Percentiles rank a stretch among this genome's conserved stretches.
These are phyloP conservation scores for Clarireedia hainanense DNA, from an alignment of 2,329 filamentous ascomycete species.

Conservation along the genomic window DNA sequence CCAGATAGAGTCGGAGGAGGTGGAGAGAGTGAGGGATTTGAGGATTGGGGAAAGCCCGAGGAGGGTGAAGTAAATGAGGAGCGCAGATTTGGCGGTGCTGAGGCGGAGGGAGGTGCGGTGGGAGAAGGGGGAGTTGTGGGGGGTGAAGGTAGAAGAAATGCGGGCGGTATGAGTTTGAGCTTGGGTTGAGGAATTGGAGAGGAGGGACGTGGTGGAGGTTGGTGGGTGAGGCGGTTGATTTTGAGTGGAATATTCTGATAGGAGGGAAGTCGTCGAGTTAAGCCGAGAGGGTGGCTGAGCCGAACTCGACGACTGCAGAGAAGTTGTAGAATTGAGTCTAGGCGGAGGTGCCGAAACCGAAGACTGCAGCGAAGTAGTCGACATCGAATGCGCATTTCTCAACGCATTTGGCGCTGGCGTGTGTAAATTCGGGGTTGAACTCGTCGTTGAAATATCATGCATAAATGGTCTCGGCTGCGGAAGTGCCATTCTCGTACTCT, in stretches of 20 bases:
- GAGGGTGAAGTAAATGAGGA: slow-evolving; percentile 87
- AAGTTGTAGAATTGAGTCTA: no score
- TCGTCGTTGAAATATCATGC: slow-evolving; percentile 21
- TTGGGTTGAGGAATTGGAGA: slow-evolving; percentile 31
- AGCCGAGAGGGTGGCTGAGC: no score
- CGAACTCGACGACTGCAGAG: no score
- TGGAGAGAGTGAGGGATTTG: slow-evolving; percentile 90
- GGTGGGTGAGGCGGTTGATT: no score
- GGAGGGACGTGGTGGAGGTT: no score
- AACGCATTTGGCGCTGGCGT: slow-evolving; percentile 1
- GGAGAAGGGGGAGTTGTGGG: slow-evolving; percentile 18
- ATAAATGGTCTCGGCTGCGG: slow-evolving; percentile 4
- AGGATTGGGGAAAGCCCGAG: slow-evolving; percentile 90
- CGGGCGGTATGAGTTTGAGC: slow-evolving; percentile 49
- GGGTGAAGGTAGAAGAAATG: neutral
- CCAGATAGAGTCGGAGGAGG: slow-evolving; percentile 93
- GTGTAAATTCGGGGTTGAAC: slow-evolving; percentile 22
- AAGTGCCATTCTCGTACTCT: slow-evolving; percentile 30
- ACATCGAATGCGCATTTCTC: neutral
- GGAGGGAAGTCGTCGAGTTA: no score
- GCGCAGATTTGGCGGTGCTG: slow-evolving; percentile 81
- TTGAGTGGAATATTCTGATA: no score
- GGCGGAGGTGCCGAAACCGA: slow-evolving; percentile 34
- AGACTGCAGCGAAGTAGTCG: slow-evolving; percentile 6
- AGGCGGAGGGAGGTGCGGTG: slow-evolving; percentile 52